phyloP scores from a whole-genome alignment of 331 rosid genomes.

The Quercus lobata region DNA sequence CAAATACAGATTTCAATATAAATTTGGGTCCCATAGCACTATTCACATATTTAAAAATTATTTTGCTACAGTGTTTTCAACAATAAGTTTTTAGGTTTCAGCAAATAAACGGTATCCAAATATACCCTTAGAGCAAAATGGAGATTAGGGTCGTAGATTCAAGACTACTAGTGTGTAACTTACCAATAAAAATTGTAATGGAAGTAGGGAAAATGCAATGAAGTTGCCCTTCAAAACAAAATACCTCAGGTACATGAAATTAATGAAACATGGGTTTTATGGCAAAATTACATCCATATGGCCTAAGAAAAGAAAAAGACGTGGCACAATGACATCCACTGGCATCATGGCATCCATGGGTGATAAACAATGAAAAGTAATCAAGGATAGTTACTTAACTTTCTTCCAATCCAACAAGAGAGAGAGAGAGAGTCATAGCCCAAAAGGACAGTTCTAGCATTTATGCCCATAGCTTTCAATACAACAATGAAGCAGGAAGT shows the following conservation, averaged over 20 bases:
- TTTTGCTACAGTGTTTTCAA: no score
- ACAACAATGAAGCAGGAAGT: not conserved
- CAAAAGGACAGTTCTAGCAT: not conserved
- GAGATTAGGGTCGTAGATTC: no score
- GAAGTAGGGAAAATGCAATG: not conserved
- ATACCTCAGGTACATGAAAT: not conserved
- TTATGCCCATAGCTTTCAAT: not conserved
- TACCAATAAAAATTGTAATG: no score
- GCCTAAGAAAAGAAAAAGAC: not conserved
- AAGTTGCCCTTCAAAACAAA: not conserved
- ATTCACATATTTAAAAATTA: no score
- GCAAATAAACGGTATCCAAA: fast-evolving
- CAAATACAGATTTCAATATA: no score
- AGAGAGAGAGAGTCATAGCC: not conserved
- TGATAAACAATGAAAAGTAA: not conserved
- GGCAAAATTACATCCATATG: not conserved
- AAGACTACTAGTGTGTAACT: no score
- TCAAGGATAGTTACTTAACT: not conserved
- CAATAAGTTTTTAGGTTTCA: no score
- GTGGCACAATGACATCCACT: not conserved
- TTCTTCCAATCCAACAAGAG: not conserved
- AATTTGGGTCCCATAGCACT: no score
- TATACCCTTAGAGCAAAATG: no score
- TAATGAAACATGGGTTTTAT: not conserved
- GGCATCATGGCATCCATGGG: not conserved